Base-by-base conservation (phyloP, 495 filamentous ascomycete genomes). In the Opeltia flavorubescens region DNA sequence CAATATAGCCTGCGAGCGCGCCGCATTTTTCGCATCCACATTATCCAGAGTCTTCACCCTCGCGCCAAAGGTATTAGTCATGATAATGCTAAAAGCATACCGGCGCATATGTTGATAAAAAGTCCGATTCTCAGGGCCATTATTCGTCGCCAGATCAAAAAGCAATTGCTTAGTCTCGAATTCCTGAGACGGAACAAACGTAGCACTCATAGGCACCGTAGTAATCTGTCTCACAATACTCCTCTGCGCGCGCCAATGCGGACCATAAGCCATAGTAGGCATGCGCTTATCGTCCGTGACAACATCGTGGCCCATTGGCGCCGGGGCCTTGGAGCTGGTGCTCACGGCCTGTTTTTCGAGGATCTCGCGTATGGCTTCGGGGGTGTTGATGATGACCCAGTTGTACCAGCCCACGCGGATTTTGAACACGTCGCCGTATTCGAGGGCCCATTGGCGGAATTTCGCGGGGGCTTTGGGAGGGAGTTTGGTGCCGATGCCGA, bases 121-220 rank as follows among this genome's bases (percentile, higher is more conserved):
- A 9, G 50, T 43, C 3, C 11, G 34, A n/a, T n/a, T n/a, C 2
- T 52, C 27, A n/a, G 43, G 40, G 4, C 7, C 29, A 29, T 53
- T 57, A 26, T 55, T 34, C 12, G 56, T 63, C 4, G 72, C 55
- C 3, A 79, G 57, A 48, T 79, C 72, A 21, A 66, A 66, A 1
- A 71, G 66, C 5, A 80, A 50, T 46, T 67, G 61, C 45, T 70
- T 67, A 3, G 61, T 56, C 49, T 73, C 69, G 23, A 67, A 69
- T 27, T 67, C 65, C 53, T 73, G 69, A 6, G 55, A 60, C 30
- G 69, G 68, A 20, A 63, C 53, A 31, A 62, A 63, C 0, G 51
- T 58, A 0, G 44, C 28, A 0, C 59, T 52, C 42, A 57, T 57
- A 1, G 39, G 35, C 0, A 47, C 34, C 7, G 53, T 58, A 18